Evolutionary conservation across 2,329 filamentous ascomycete species (phyloP).

Genomic region (Trichothecium sympodiale): DNA sequence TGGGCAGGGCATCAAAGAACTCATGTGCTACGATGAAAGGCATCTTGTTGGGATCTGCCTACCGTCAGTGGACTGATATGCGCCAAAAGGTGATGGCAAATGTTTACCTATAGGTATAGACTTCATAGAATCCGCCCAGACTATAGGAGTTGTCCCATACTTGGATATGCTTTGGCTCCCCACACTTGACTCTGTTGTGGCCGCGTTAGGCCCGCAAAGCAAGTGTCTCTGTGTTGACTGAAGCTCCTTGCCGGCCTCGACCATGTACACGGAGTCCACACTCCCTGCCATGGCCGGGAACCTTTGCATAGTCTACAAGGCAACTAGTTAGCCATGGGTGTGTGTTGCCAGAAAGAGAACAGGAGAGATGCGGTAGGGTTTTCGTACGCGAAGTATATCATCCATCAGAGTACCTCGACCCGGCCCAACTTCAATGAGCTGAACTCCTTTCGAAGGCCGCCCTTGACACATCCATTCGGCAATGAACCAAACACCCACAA

Average conservation of each 20-base stretch:
- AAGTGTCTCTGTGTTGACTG: slow-evolving; percentile 67
- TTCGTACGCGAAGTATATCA: slow-evolving; percentile 74
- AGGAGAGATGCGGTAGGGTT: too few relatives aligned
- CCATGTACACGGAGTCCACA: slow-evolving; percentile 82
- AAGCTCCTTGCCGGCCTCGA: slow-evolving; percentile 81
- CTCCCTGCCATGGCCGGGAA: slow-evolving; percentile 69
- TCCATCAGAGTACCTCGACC: slow-evolving; percentile 95
- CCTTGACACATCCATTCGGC: slow-evolving; percentile 96
- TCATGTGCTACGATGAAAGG: slow-evolving; percentile 96
- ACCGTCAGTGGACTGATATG: neutral
- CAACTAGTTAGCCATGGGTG: too few relatives aligned
- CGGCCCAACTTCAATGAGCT: slow-evolving; percentile 89
- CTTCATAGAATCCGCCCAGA: slow-evolving; percentile 84
- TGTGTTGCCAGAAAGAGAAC: too few relatives aligned
- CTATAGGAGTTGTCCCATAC: slow-evolving; percentile 61
- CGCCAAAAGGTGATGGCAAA: slow-evolving; percentile 1
- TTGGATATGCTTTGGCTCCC: slow-evolving; percentile 69
- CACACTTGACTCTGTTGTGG: slow-evolving; percentile 58
- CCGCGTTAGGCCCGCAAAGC: slow-evolving; percentile 62
- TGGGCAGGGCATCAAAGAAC: slow-evolving; percentile 96
- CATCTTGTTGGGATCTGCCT: slow-evolving; percentile 51
- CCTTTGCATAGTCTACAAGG: slow-evolving; percentile 64
- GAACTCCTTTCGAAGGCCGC: slow-evolving; percentile 58
- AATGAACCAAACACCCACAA: slow-evolving; percentile 89
- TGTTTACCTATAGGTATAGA: slow-evolving; percentile 59